These are phyloP conservation scores for Brassica juncea DNA, from an alignment of 345 rosid genomes.

Conservation along the genomic window DNA sequence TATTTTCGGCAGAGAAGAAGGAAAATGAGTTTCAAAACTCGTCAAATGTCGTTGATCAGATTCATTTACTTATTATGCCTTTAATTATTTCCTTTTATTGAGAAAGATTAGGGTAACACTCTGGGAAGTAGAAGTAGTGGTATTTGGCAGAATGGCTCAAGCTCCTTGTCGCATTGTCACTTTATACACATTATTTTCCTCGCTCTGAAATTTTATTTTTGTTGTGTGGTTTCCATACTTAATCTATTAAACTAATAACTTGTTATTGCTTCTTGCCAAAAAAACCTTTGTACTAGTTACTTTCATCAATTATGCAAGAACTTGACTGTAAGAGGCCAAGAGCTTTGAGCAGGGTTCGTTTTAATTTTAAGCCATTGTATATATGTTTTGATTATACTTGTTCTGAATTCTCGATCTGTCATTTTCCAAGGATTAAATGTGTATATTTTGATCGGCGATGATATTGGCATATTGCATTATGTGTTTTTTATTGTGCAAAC, in stretches of 20 bases:
- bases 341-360: neutral
- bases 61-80: slow-evolving; percentile 2
- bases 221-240: neutral
- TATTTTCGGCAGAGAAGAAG: slow-evolving; percentile 2
- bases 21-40: neutral
- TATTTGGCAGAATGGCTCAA: slow-evolving; percentile 42
- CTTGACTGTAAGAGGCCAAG: neutral
- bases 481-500: neutral
- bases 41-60: slow-evolving; percentile 11
- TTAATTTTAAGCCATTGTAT: neutral
- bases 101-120: neutral
- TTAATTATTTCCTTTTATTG: neutral
- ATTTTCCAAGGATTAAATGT: neutral
- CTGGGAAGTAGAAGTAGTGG: slow-evolving; percentile 33
- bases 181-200: neutral
- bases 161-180: slow-evolving; percentile 22
- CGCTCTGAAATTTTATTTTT: neutral
- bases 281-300: neutral
- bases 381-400: neutral
- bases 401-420: neutral
- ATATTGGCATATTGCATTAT: neutral
- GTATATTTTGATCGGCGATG: neutral
- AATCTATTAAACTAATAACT: neutral
- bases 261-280: slow-evolving; percentile 1
- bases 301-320: slow-evolving; percentile 2